Percentiles rank a stretch among this genome's conserved stretches.
Conservation (phyloP, 2,329 filamentous ascomycete species). For the Incumbomyces delicatus region DNA sequence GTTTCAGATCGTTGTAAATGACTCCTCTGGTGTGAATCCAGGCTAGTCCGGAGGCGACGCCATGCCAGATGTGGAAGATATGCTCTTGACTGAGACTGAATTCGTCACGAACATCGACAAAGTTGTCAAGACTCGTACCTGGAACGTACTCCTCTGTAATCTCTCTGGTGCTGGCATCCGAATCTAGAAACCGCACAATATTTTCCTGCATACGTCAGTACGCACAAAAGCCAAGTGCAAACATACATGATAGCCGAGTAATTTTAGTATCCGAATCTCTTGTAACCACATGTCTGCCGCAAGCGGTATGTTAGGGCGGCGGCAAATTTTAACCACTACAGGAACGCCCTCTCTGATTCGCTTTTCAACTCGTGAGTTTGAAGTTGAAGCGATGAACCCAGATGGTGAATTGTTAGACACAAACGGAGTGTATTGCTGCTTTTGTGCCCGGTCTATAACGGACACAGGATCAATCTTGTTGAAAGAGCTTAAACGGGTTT, state of each 20-base stretch:
- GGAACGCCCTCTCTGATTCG: not conserved
- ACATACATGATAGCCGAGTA: not conserved
- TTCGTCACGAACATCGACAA: not conserved
- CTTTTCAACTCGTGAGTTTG: not conserved
- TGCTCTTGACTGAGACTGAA: not conserved
- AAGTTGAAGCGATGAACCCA: no score
- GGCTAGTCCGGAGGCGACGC: not conserved
- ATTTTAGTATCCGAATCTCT: not conserved
- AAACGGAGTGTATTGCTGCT: no score
- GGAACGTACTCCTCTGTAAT: not conserved
- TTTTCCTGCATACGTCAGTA: not conserved
- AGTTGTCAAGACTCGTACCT: not conserved
- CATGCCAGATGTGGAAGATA: not conserved
- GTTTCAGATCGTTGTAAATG: not conserved
- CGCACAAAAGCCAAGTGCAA: not conserved
- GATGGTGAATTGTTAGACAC: no score
- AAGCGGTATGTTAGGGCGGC: not conserved
- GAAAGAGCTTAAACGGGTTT: not conserved
- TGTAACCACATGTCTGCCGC: not conserved
- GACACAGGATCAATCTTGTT: not conserved
- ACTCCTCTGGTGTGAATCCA: not conserved
- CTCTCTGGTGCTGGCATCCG: not conserved
- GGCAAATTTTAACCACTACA: not conserved
- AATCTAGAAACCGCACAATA: not conserved
- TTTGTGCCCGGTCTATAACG: no score